Percentiles rank a stretch among this genome's conserved stretches.
Conservation (phyloP, 108 stramenopile species). For the Pseudonitzschia pungens region DNA sequence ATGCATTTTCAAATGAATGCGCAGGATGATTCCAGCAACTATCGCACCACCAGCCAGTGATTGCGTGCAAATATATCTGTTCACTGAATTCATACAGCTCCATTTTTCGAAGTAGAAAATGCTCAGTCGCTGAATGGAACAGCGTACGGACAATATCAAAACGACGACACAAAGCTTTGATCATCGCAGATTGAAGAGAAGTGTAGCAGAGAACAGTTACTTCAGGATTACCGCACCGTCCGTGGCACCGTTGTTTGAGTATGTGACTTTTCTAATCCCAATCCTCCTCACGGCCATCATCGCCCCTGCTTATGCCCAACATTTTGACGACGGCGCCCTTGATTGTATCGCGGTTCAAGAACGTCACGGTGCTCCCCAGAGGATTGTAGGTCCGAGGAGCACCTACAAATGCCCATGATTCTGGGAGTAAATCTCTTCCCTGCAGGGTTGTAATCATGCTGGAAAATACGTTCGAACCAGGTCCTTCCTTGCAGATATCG, state of each 20-base stretch:
- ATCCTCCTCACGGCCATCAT: not conserved
- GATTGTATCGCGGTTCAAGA: constrained; percentile 27
- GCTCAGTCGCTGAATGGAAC: not conserved
- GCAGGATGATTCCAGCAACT: too few species aligned
- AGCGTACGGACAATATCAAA: not conserved
- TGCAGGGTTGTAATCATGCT: constrained; percentile 58
- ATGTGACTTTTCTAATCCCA: too few species aligned
- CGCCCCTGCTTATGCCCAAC: not conserved
- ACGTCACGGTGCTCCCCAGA: constrained; percentile 20
- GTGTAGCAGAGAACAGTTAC: too few species aligned
- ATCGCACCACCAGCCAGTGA: too few species aligned
- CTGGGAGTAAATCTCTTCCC: constrained; percentile 34
- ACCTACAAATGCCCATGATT: constrained; percentile 63
- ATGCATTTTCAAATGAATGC: too few species aligned
- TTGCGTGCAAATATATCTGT: too few species aligned
- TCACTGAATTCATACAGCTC: too few species aligned
- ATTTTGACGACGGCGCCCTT: constrained; percentile 7
- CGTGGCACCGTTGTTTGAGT: too few species aligned
- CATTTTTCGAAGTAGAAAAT: too few species aligned
- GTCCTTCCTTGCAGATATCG: constrained; percentile 86
- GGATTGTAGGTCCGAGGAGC: constrained; percentile 67
- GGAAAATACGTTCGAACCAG: constrained; percentile 67
- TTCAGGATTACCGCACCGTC: too few species aligned
- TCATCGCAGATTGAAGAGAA: not conserved
- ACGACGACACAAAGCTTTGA: not conserved